Percentiles rank a stretch among this genome's conserved stretches.
These are phyloP conservation scores for Neurospora intermedia DNA, from an alignment of 495 filamentous ascomycete species.

Conservation along the genomic window DNA sequence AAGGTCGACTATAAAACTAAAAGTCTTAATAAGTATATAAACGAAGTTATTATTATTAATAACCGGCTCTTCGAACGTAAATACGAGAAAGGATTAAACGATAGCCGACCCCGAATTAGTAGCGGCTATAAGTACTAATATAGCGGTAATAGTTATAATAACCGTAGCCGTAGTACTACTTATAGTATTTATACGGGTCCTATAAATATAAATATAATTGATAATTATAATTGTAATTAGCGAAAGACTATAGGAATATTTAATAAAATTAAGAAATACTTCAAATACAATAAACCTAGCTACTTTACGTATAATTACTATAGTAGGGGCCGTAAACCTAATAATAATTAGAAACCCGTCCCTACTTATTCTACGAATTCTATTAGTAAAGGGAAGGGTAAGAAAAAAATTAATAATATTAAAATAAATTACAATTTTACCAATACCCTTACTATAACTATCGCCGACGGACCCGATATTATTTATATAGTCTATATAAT, in stretches of 20 bases:
- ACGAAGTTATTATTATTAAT: background rate
- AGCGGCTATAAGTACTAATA: background rate
- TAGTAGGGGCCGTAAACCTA: accelerated
- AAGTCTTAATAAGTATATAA: background rate
- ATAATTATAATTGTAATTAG: background rate
- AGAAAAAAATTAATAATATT: accelerated
- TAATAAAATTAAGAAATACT: background rate
- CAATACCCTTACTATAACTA: background rate
- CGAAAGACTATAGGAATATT: too few species aligned
- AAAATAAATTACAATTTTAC: background rate
- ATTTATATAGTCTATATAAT: background rate
- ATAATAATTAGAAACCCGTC: background rate
- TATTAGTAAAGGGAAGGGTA: background rate
- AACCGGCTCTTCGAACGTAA: background rate
- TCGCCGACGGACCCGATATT: background rate
- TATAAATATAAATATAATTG: background rate
- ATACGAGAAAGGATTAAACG: background rate
- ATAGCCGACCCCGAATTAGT: background rate
- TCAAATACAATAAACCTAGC: background rate
- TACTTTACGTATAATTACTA: background rate
- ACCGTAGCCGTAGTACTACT: background rate
- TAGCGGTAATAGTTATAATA: background rate
- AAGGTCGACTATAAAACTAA: background rate
- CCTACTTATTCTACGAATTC: background rate
- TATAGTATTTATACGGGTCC: accelerated